Evolutionary conservation across 345 rosid species (phyloP), one percentile per base, ranked within the genome.

Genomic region (Chamaenerion angustifolium): DNA sequence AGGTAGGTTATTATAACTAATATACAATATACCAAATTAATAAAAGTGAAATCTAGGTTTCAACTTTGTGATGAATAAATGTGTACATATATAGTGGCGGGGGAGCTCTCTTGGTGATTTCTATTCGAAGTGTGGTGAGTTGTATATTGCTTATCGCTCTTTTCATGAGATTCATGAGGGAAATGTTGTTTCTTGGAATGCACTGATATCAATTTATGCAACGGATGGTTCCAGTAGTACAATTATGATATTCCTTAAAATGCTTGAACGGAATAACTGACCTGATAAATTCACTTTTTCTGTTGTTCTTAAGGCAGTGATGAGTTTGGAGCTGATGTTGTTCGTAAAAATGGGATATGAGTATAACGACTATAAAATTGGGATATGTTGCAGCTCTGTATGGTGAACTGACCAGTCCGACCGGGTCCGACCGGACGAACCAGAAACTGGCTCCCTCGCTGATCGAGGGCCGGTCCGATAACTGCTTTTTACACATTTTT

Each of bases 201-300:
- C 92, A 45, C 60, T 90, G 64, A 81, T 90, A 66, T 61, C 62
- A 35, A 87, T 85, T 47, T 83, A 71, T 69, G 76, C 85, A 40
- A 61, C 65, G 56, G 60, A 63, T 54, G 60, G 65, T 52, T 56
- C 67, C 52, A 54, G 70, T 40, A 49, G 56, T 53, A 54, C 75
- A 40, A 8, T 69, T 51, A 56, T 63, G 42, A 64, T 86, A 66
- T 63, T 83, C 45, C 51, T 42, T 42, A 71, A 79, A 60, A 76
- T 90, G 89, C 69, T 79, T 61, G 71, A 50, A 40, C 60, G 49
- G 48, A 87, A 82, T 54, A 78, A 57, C 59, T 74, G 6, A 44
- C 92, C 98, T 25, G 76, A 78, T 35, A 89, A 83, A 58, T 77
- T 64, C 66, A 76, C 98, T 43, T 78, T 86, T 73, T 76, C 96